A percentile compares a stretch with the other conserved stretches of the same genome.
Conservation (phyloP, 2,329 filamentous ascomycete genomes). For the Myriosclerotinia duriaeana region DNA sequence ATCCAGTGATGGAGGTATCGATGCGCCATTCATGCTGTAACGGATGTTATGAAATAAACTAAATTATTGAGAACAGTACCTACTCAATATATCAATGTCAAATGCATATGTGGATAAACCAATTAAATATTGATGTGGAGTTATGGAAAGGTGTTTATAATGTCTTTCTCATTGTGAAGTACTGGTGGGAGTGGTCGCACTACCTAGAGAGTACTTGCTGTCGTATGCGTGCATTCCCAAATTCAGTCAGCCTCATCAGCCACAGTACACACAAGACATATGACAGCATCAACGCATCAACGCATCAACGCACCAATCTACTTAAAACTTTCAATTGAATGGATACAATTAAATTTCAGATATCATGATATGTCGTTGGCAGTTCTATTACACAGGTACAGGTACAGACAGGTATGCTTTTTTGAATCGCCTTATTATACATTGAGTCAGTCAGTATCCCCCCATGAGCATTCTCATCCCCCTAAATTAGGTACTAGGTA, state of each 20-base stretch:
- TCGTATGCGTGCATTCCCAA: conserved; percentile 6
- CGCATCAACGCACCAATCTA: background rate
- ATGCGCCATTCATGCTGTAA: conserved; percentile 39
- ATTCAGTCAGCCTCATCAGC: conserved; percentile 17
- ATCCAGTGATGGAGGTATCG: conserved; percentile 38
- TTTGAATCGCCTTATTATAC: conserved; percentile 19
- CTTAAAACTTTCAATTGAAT: background rate
- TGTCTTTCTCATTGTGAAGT: background rate
- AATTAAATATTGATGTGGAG: conserved; percentile 7
- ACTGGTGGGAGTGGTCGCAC: background rate
- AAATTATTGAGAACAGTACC: conserved; percentile 3
- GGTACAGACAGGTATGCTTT: too few species aligned
- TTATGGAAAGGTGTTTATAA: conserved; percentile 2
- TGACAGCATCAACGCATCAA: background rate
- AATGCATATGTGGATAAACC: conserved; percentile 8
- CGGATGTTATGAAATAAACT: background rate
- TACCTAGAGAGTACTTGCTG: too few species aligned
- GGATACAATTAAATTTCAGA: background rate
- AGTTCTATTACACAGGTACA: background rate
- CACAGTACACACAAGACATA: background rate
- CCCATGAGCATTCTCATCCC: conserved; percentile 4
- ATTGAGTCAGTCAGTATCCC: conserved; percentile 5
- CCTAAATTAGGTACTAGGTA: background rate
- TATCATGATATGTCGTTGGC: background rate
- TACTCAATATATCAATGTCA: background rate